These are phyloP conservation scores for Hypoxylon fragiforme DNA, from an alignment of 495 filamentous ascomycete genomes.

Conservation along the genomic window DNA sequence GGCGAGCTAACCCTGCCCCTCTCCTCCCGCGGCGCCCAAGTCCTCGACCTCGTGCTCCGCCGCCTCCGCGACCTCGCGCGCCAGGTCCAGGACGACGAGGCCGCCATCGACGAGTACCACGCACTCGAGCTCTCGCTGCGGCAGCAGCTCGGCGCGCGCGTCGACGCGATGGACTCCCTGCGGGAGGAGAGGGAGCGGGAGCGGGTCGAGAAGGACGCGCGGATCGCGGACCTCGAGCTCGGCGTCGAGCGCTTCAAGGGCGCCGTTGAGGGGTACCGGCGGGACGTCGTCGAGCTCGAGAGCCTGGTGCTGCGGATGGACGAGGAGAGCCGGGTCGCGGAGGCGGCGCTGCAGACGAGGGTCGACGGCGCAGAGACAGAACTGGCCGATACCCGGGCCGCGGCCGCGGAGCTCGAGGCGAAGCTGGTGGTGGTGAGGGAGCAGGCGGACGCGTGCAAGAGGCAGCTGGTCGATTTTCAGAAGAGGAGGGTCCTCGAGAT, in stretches of 20 bases:
- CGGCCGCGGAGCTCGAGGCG: constrained; percentile 43
- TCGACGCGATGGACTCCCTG: constrained; percentile 46
- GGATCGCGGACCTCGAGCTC: constrained; percentile 59
- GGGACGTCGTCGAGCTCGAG: constrained; percentile 67
- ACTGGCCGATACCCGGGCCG: constrained; percentile 43
- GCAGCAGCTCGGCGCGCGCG: constrained; percentile 51
- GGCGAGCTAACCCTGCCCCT: constrained; percentile 57
- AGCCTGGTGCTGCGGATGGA: constrained; percentile 62
- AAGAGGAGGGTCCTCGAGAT: constrained; percentile 47
- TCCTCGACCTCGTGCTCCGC: constrained; percentile 49
- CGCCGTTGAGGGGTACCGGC: constrained; percentile 64
- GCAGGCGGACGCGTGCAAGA: constrained; percentile 38
- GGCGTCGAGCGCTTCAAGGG: constrained; percentile 62
- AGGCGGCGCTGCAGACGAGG: constrained; percentile 34
- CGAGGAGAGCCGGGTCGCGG: constrained; percentile 46
- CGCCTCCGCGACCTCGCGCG: constrained; percentile 49
- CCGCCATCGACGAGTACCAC: constrained; percentile 60
- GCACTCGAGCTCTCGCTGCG: constrained; percentile 49
- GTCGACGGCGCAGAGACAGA: constrained; percentile 41
- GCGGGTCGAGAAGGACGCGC: constrained; percentile 47
- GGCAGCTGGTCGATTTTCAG: constrained; percentile 48
- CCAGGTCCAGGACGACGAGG: constrained; percentile 56
- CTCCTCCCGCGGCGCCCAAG: constrained; percentile 48
- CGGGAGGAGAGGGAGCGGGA: background rate
- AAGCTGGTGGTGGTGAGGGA: constrained; percentile 30